A percentile compares a stretch with the other conserved stretches of the same genome.
Evolutionary conservation across 2,329 filamentous ascomycete species (phyloP).

Genomic region (Calonectria leucothoes): DNA sequence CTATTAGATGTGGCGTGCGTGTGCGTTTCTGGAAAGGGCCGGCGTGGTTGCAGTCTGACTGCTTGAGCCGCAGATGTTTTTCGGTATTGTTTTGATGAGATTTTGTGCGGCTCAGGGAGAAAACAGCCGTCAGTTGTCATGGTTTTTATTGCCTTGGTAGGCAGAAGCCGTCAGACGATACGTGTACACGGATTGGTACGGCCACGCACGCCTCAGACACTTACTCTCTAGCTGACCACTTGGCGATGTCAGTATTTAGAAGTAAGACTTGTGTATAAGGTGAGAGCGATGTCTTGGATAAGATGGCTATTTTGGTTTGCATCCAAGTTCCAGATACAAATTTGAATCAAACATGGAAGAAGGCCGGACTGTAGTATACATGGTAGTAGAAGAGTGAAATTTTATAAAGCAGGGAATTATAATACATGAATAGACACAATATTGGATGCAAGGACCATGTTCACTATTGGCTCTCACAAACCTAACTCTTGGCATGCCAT

Average conservation of each 20-base stretch:
- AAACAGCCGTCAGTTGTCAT: neutral
- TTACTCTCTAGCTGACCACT: neutral
- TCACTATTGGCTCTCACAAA: too few relatives aligned
- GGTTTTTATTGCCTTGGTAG: too few relatives aligned
- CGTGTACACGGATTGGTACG: neutral
- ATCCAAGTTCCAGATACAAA: neutral
- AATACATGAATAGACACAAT: too few relatives aligned
- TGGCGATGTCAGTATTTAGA: neutral
- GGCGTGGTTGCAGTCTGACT: neutral
- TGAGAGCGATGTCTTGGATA: neutral
- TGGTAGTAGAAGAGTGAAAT: too few relatives aligned
- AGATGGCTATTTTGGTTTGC: neutral
- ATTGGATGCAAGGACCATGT: too few relatives aligned
- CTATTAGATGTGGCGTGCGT: neutral
- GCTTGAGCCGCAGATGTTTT: neutral
- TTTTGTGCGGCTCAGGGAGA: neutral
- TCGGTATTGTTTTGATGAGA: neutral
- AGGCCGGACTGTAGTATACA: neutral
- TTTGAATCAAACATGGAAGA: too few relatives aligned
- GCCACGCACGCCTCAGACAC: neutral
- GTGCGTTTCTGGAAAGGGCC: neutral
- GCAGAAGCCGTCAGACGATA: neutral
- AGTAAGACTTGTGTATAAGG: neutral
- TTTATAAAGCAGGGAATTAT: neutral
- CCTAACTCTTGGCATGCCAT: too few relatives aligned